Evolutionary conservation across 129 eudicot species (phyloP), one percentile per base, ranked within the genome.

Genomic region (Lonicera japonica): DNA sequence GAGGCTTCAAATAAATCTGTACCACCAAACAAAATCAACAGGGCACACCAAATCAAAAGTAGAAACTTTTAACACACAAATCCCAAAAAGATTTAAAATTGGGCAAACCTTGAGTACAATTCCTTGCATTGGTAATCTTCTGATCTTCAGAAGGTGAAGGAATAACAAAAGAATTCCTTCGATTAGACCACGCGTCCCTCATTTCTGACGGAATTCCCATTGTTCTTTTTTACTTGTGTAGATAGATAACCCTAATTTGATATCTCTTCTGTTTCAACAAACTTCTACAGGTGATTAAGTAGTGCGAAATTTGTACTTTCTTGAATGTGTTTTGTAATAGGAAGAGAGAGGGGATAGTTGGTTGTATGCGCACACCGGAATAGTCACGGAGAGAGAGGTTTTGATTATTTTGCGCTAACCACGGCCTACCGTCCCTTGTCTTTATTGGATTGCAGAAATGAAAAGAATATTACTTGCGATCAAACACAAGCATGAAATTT

Each of bases 61-160:
- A n/a, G n/a, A n/a, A n/a, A n/a, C n/a, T n/a, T n/a, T n/a, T n/a
- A n/a, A n/a, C 48, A 50, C 25, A 40, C 21, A 10, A 36, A 60
- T 22, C 19, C 14, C 5, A 7, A 34, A 65, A 58, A 23, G 13
- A 61, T 9, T 2, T 5, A 55, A 21, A n/a, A 4, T n/a, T 6
- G 34, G n/a, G 58, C 50, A 11, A 39, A 89, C 96, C 96, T 72
- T 77, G 87, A 66, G 94, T 82, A 69, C 95, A 89, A 73, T 72
- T 66, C 46, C 72, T 60, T 6, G 91, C 66, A 47, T 82, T 67
- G 18, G 66, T 74, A 68, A 66, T 25, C 70, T 71, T 85, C 45
- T 77, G 79, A 21, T 89, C 95, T 64, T 89, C 96, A 34, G 63
- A 66, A 19, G 96, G 94, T 45, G 96, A 77, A 25, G 76, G 73